These are phyloP conservation scores for Thraustochytrium sp. DNA, from an alignment of 352 stramenopile genomes.

Conservation along the genomic window DNA sequence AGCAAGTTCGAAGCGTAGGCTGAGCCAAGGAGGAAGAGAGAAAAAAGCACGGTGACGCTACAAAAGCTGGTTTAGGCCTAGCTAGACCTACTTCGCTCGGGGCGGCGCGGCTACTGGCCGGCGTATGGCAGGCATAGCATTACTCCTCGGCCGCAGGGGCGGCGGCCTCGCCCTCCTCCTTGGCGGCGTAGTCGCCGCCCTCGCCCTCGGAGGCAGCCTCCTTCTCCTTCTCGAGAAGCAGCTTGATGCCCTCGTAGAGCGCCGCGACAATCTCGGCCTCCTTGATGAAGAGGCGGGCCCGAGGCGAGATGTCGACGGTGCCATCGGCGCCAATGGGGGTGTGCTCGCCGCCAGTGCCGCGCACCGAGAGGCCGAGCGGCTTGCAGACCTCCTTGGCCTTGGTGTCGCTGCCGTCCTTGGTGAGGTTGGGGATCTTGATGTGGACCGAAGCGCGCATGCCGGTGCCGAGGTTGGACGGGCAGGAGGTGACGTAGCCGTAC, in stretches of 20 bases:
- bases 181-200: not conserved
- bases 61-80: not conserved
- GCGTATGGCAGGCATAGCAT: not conserved
- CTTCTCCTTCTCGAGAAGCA: constrained; percentile 78
- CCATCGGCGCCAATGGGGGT: constrained; percentile 69
- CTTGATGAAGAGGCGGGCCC: constrained; percentile 74
- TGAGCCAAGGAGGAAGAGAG: no score
- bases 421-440: constrained; percentile 77
- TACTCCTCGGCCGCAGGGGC: not conserved
- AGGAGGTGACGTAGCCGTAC: constrained; percentile 74
- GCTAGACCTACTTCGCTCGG: not conserved
- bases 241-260: constrained; percentile 74
- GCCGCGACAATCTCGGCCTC: constrained; percentile 76
- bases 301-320: constrained; percentile 78
- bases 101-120: no score
- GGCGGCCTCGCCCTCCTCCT: not conserved
- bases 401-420: constrained; percentile 64
- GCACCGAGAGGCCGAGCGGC: constrained; percentile 67
- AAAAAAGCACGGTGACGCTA: no score
- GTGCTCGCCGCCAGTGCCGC: constrained; percentile 71
- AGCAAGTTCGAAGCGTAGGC: no score
- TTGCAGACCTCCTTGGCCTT: constrained; percentile 69
- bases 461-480: constrained; percentile 77
- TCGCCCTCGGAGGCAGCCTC: constrained; percentile 51
- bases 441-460: constrained; percentile 75